Evolutionary conservation across 2,329 filamentous ascomycete genomes (phyloP).

Genomic region (Aspergillus viridinutans): DNA sequence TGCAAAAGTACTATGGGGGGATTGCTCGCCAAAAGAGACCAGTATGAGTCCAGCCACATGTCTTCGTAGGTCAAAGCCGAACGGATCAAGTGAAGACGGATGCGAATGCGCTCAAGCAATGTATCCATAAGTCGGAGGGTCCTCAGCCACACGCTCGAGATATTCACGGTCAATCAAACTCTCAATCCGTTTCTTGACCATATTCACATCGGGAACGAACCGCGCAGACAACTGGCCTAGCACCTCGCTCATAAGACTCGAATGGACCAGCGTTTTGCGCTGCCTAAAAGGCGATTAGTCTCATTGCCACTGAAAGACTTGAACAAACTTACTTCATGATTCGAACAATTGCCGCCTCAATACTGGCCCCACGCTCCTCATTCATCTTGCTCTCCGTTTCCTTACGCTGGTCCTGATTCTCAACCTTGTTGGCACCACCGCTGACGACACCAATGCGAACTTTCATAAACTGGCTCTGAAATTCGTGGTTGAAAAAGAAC

Average conservation of each 20-base stretch:
- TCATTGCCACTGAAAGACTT: neutral
- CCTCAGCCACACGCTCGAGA: constrained; percentile 42
- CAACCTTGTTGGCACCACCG: constrained; percentile 73
- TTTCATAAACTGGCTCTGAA: constrained; percentile 76
- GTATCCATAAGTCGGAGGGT: constrained; percentile 45
- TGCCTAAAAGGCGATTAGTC: constrained; percentile 32
- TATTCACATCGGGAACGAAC: constrained; percentile 49
- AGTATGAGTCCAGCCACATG: neutral
- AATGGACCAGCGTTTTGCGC: constrained; percentile 46
- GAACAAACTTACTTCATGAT: constrained; percentile 48
- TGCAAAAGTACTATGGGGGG: neutral
- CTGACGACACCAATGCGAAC: constrained; percentile 86
- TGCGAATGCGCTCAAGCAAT: constrained; percentile 30
- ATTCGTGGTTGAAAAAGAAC: constrained; percentile 78
- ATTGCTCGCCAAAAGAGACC: neutral
- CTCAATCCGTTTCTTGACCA: constrained; percentile 52
- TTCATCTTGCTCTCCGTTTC: constrained; percentile 49
- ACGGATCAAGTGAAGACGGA: neutral
- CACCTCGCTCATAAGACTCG: constrained; percentile 49
- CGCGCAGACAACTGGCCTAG: constrained; percentile 45
- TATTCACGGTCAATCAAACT: constrained; percentile 53
- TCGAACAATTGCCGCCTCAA: constrained; percentile 50
- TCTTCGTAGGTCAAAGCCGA: neutral
- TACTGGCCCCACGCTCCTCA: constrained; percentile 46
- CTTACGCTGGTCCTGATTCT: constrained; percentile 60